Evolutionary conservation across 2,329 filamentous ascomycete species (phyloP).

Genomic region (Epichloe elymi): DNA sequence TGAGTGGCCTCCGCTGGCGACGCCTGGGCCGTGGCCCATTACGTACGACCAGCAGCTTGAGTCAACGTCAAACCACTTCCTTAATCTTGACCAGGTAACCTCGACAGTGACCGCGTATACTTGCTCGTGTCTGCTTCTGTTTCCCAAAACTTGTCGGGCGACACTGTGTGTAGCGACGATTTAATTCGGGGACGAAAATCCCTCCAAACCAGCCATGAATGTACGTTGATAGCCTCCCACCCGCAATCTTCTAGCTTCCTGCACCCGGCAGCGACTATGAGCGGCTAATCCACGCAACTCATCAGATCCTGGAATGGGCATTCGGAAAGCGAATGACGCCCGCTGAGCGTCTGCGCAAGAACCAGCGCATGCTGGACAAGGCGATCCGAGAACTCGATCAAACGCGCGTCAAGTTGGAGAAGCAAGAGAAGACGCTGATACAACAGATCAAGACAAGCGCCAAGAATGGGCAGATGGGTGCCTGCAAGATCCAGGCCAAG

Average conservation of each 20-base stretch:
- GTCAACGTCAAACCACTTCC: background rate
- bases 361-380: constrained; percentile 93
- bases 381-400: constrained; percentile 93
- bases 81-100: constrained; percentile 2
- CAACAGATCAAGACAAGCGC: constrained; percentile 96
- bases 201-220: constrained; percentile 36
- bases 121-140: background rate
- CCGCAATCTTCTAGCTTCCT: background rate
- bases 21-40: background rate
- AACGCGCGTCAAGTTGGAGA: constrained; percentile 89
- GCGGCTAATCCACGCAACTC: constrained; percentile 8
- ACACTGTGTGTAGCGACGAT: background rate
- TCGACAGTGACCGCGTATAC: background rate
- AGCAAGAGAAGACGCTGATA: constrained; percentile 95
- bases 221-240: constrained; percentile 23
- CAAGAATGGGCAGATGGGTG: constrained; percentile 97
- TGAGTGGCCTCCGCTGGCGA: background rate
- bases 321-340: constrained; percentile 99
- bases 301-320: constrained; percentile 91
- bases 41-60: constrained; percentile 1
- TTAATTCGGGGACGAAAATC: background rate
- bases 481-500: constrained; percentile 95
- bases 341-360: constrained; percentile 78
- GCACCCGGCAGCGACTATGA: background rate
- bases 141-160: background rate